Conservation (phyloP, 75 land plant species). For the Selaginella moellendorffii region DNA sequence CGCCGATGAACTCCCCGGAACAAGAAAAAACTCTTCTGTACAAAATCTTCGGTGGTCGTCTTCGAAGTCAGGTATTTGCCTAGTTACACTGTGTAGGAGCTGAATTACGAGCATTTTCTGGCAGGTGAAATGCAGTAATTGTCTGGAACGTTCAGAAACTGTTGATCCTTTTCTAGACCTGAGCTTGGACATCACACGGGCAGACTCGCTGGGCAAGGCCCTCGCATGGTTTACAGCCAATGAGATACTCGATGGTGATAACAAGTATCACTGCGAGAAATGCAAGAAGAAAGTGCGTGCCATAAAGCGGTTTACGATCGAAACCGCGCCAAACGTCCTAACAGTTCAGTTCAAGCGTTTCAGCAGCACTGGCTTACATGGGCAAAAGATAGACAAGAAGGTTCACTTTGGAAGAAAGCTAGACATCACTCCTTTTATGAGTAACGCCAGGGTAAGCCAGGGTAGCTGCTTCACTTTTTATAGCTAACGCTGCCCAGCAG, state of each 20-base stretch:
- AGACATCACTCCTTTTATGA: slow-evolving; percentile 49
- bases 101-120: neutral
- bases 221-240: slow-evolving; percentile 42
- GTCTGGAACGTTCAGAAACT: slow-evolving; percentile 41
- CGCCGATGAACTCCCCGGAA: slow-evolving; percentile 13
- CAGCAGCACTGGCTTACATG: slow-evolving; percentile 28
- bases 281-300: slow-evolving; percentile 47
- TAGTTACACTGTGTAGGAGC: neutral
- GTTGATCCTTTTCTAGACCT: slow-evolving; percentile 53
- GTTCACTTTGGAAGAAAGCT: slow-evolving; percentile 46
- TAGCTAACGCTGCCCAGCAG: too few species aligned
- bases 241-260: slow-evolving; percentile 61
- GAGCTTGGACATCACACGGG: slow-evolving; percentile 60
- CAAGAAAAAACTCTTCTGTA: slow-evolving; percentile 47
- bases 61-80: slow-evolving; percentile 48
- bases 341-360: slow-evolving; percentile 70
- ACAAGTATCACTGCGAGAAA: slow-evolving; percentile 42
- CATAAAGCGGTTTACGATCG: slow-evolving; percentile 47
- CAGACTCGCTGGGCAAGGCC: slow-evolving; percentile 60
- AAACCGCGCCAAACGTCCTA: slow-evolving; percentile 38
- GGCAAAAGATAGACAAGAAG: slow-evolving; percentile 50
- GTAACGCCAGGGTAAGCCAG: slow-evolving; percentile 16
- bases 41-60: slow-evolving; percentile 67
- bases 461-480: too few species aligned
- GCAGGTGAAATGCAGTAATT: slow-evolving; percentile 53